These are phyloP conservation scores for Nigrospora osmanthi DNA, from an alignment of 2,329 filamentous ascomycete genomes.

Conservation along the genomic window DNA sequence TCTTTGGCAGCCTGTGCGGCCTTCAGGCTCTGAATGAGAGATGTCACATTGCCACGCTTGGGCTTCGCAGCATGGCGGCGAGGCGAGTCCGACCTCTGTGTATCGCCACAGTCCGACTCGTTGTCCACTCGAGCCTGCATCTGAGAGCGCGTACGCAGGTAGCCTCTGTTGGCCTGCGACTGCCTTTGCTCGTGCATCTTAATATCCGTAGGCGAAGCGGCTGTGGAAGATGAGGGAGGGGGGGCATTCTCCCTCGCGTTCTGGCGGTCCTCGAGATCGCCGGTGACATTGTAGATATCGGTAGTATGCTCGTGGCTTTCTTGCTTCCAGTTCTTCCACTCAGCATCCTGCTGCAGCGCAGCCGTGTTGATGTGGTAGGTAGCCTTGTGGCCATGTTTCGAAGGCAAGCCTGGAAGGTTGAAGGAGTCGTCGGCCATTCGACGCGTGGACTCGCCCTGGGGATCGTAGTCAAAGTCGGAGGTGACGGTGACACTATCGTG, in stretches of 20 bases:
- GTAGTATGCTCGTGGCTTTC: slow-evolving; percentile 14
- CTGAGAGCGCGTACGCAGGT: slow-evolving; percentile 25
- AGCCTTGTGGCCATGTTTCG: slow-evolving; percentile 8
- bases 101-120: slow-evolving; percentile 33
- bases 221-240: slow-evolving; percentile 21
- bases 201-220: slow-evolving; percentile 32
- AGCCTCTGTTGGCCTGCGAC: not conserved
- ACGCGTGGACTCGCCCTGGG: slow-evolving; percentile 46
- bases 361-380: slow-evolving; percentile 26
- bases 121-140: slow-evolving; percentile 48
- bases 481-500: slow-evolving; percentile 50
- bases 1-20: slow-evolving; percentile 17
- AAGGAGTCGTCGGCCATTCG: slow-evolving; percentile 39
- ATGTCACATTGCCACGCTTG: slow-evolving; percentile 22
- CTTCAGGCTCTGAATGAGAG: slow-evolving; percentile 22
- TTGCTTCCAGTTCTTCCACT: slow-evolving; percentile 27
- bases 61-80: slow-evolving; percentile 5
- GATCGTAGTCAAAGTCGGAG: slow-evolving; percentile 43
- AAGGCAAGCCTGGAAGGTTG: slow-evolving; percentile 10
- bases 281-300: slow-evolving; percentile 22
- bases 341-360: slow-evolving; percentile 35
- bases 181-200: slow-evolving; percentile 26
- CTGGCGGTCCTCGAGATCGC: slow-evolving; percentile 15
- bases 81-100: not conserved
- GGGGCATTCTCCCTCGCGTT: slow-evolving; percentile 39